These are phyloP conservation scores for Naganishia sp. DNA, from an alignment of 1,284 basidiomycete species.

Conservation along the genomic window DNA sequence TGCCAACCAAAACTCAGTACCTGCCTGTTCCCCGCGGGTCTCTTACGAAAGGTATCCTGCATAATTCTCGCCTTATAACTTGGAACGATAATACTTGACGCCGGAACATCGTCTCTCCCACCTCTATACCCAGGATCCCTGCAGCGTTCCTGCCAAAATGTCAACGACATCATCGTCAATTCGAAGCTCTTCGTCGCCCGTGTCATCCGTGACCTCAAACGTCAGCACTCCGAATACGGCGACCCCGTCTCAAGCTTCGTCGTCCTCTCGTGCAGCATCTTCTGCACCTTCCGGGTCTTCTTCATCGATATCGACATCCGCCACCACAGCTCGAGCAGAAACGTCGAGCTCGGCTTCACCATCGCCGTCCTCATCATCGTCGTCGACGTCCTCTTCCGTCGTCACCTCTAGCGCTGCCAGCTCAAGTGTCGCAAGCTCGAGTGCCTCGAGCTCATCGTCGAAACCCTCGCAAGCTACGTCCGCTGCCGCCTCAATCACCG, in stretches of 20 bases:
- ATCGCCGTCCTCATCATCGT: background rate
- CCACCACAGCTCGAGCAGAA: background rate
- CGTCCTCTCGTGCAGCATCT: background rate
- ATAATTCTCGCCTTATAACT: too few relatives aligned
- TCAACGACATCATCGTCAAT: background rate
- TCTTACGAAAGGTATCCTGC: too few relatives aligned
- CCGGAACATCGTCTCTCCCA: background rate
- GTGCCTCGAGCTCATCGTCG: conserved; percentile 18
- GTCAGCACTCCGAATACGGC: background rate
- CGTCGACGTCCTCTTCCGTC: background rate
- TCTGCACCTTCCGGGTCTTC: background rate
- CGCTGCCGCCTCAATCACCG: conserved; percentile 21
- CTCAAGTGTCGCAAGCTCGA: conserved; percentile 17
- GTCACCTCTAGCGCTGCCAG: conserved; percentile 1
- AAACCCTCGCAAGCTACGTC: conserved; percentile 11
- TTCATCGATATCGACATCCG: background rate
- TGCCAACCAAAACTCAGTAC: too few relatives aligned
- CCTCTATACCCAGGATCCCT: background rate
- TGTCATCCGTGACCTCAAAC: background rate
- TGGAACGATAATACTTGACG: background rate
- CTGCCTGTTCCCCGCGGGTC: too few relatives aligned
- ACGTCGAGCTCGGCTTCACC: background rate
- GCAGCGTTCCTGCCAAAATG: background rate
- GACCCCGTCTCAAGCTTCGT: too few relatives aligned
- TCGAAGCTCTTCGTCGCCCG: background rate